Evolutionary conservation across 306 rosid genomes (phyloP).

Genomic region (Lathyrus sativus): DNA sequence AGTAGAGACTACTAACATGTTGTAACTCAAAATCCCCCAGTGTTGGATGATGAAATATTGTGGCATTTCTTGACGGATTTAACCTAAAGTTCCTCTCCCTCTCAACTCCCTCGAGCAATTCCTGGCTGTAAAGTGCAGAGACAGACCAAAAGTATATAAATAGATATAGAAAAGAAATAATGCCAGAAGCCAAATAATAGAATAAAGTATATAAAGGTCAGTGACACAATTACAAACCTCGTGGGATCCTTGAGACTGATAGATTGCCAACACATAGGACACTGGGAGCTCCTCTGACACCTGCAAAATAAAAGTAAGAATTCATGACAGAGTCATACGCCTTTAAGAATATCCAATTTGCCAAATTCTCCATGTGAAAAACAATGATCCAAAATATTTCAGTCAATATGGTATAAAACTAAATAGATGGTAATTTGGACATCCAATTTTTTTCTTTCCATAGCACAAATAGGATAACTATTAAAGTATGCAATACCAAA

Average conservation of each 20-base stretch:
- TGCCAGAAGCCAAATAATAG: constrained; percentile 4
- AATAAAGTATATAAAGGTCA: constrained; percentile 16
- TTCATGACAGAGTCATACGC: constrained; percentile 2
- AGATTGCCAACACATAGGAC: constrained; percentile 99
- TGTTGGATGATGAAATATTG: constrained; percentile 96
- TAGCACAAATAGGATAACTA: constrained; percentile 5
- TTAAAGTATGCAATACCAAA: background rate
- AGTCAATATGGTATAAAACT: constrained; percentile 9
- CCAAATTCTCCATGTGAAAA: constrained; percentile 27
- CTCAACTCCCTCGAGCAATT: constrained; percentile 87
- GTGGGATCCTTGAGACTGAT: constrained; percentile 95
- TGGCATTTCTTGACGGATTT: constrained; percentile 75
- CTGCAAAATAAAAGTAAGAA: constrained; percentile 46
- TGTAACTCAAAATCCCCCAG: constrained; percentile 95
- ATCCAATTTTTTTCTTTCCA: constrained; percentile 6
- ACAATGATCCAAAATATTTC: constrained; percentile 10
- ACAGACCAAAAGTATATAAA: constrained; percentile 28
- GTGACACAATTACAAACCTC: constrained; percentile 50
- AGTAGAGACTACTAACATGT: constrained; percentile 67
- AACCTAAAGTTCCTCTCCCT: constrained; percentile 78
- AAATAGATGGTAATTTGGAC: background rate
- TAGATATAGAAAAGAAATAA: constrained; percentile 25
- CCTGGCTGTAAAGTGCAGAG: constrained; percentile 75
- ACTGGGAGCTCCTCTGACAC: constrained; percentile 98
- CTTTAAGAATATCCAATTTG: constrained; percentile 26